phyloP scores from a whole-genome alignment of 352 stramenopile species.

The Globisporangium canariense region DNA sequence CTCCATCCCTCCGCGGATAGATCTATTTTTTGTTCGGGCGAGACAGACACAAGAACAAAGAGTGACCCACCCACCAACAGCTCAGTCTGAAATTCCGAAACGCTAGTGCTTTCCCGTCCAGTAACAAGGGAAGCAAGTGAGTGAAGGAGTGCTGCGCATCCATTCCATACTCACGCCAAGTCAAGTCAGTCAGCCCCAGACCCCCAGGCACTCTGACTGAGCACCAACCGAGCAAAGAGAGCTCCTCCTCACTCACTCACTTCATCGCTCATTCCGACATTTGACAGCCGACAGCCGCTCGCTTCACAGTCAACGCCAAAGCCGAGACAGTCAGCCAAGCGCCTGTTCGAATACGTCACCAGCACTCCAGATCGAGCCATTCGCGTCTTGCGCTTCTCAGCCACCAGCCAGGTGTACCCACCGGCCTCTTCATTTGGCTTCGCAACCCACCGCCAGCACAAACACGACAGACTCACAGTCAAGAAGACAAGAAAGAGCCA shows the following conservation, averaged over 20 bases:
- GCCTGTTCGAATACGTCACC: neutral
- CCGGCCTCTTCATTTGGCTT: neutral
- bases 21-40: neutral
- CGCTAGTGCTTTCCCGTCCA: neutral
- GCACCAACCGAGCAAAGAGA: neutral
- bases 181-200: too few relatives aligned
- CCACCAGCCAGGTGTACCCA: neutral
- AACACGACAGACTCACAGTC: neutral
- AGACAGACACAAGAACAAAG: neutral
- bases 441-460: neutral
- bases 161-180: neutral
- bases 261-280: conserved; percentile 12
- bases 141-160: neutral
- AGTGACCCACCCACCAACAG: too few relatives aligned
- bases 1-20: too few relatives aligned
- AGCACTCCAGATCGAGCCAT: neutral
- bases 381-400: neutral
- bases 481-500: neutral
- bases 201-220: too few relatives aligned
- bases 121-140: neutral
- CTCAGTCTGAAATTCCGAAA: neutral
- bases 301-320: too few relatives aligned
- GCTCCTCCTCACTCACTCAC: neutral
- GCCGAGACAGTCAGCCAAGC: neutral
- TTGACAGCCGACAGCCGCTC: neutral